Evolutionary conservation across 225 moss, liverwort and hornwort species (phyloP), one percentile per base, ranked within the genome.

Genomic region (Ulota crispa): DNA sequence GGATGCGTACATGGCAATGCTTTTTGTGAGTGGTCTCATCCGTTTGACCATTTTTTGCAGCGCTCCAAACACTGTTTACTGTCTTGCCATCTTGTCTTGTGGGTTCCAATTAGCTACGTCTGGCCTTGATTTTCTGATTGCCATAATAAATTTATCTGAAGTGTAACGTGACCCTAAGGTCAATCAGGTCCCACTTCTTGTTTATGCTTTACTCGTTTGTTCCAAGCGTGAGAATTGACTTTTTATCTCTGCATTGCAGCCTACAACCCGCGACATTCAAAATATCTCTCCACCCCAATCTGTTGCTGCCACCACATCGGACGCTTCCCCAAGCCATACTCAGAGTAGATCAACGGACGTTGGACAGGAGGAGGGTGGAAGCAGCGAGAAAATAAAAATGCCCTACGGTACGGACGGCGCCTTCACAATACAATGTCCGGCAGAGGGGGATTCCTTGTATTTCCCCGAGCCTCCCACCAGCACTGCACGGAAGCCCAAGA

Each of bases 381-480:
- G 64, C 60, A 79, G 19, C 34, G 89, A 90, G 76, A 32, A 63
- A 60, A 88, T 90, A 34, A 80, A 80, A 56, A 90, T 90, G 90
- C 90, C 90, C 9, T 90, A 82, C 39, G 84, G 86, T 19, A 32
- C 82, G 2, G 55, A 76, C 16, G 90, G 90, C 10, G 70, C 88
- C 43, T 86, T 90, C 80, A 64, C 86, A 65, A 86, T 90, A 24
- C 82, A 88, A 32, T 82, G 55, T 62, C 90, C 90, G 5, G 84
- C 80, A 16, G 73, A 70, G 32, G 81, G 19, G 18, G 83, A 55
- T 20, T 4, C 83, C 1, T 12, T 75, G 62, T 24, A 30, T 15
- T 87, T 90, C 55, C 53, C 87, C 12, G 85, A 68, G 4, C 67
- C 76, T 5, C 72, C 69, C n/a, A 45, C 20, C 2, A 31, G 37